Percentiles rank a stretch among this genome's conserved stretches.
Conservation (phyloP, 306 rosid genomes). For the Begonia loranthoides region DNA sequence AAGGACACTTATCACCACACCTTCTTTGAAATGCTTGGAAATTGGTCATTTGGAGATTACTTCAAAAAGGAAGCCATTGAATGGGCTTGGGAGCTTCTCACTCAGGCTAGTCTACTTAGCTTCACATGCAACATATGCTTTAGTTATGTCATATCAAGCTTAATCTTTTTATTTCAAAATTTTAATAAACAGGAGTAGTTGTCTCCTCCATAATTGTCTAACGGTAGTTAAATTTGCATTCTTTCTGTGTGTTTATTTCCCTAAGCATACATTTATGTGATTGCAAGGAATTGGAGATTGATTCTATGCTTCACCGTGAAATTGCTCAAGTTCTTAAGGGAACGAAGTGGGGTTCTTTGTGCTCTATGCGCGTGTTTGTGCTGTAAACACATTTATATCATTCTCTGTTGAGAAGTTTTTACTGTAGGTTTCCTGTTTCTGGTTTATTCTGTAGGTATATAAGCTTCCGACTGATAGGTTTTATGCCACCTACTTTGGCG, state of each 20-base stretch:
- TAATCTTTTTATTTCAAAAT: too few species aligned
- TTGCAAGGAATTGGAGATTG: too few species aligned
- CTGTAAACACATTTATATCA: too few species aligned
- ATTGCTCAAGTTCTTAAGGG: too few species aligned
- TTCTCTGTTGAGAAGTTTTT: too few species aligned
- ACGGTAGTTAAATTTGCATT: neutral
- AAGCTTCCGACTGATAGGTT: slow-evolving; percentile 60
- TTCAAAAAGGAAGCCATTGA: slow-evolving; percentile 72
- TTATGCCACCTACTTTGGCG: slow-evolving; percentile 93
- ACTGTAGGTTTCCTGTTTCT: slow-evolving; percentile 1
- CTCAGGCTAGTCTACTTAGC: slow-evolving; percentile 32
- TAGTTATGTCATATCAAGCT: too few species aligned
- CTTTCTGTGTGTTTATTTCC: neutral
- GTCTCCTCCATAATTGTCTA: too few species aligned
- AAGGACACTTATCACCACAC: slow-evolving; percentile 98
- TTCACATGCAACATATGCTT: neutral
- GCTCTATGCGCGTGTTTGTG: too few species aligned
- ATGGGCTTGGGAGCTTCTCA: slow-evolving; percentile 96
- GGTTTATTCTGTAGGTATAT: slow-evolving; percentile 41
- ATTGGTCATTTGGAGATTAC: slow-evolving; percentile 97
- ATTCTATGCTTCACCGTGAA: too few species aligned
- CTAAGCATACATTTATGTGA: too few species aligned
- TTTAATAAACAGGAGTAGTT: too few species aligned
- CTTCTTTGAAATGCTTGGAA: slow-evolving; percentile 96
- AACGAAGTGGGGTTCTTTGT: too few species aligned